These are phyloP conservation scores for Agaricus blazei DNA, from an alignment of 768 basidiomycete species.

Conservation along the genomic window DNA sequence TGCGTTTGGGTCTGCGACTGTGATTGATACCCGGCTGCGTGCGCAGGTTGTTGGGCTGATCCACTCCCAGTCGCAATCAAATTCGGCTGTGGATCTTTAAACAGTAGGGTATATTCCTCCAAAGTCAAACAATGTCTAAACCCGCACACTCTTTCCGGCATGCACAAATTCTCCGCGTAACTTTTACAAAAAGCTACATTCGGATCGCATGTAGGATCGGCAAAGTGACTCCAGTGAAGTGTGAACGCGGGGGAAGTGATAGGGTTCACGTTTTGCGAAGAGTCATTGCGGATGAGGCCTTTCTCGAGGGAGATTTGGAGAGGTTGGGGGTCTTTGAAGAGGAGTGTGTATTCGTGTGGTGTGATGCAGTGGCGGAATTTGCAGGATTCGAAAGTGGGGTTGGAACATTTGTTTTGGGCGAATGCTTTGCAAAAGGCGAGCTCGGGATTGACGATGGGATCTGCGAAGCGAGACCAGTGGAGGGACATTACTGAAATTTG, in stretches of 20 bases:
- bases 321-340: conserved; percentile 37
- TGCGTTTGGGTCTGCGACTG: background rate
- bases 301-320: conserved; percentile 6
- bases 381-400: conserved; percentile 22
- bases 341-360: conserved; percentile 28
- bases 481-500: conserved; percentile 6
- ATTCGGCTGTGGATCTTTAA: conserved; percentile 32
- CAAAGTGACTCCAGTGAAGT: conserved; percentile 39
- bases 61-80: conserved; percentile 19
- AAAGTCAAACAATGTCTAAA: conserved; percentile 37
- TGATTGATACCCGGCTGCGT: background rate
- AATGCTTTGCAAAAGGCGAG: conserved; percentile 36
- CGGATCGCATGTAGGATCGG: conserved; percentile 31
- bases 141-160: conserved; percentile 24
- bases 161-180: conserved; percentile 31
- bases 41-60: background rate
- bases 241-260: conserved; percentile 11
- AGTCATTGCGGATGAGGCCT: conserved; percentile 7
- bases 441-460: conserved; percentile 26
- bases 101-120: conserved; percentile 33
- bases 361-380: conserved; percentile 35
- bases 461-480: conserved; percentile 41
- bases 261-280: background rate
- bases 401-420: conserved; percentile 30
- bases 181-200: conserved; percentile 34